A percentile compares a stretch with the other conserved stretches of the same genome.
Evolutionary conservation across 176 grass and related monocot species (phyloP).

Genomic region (Ampelocalamus luodianensis): DNA sequence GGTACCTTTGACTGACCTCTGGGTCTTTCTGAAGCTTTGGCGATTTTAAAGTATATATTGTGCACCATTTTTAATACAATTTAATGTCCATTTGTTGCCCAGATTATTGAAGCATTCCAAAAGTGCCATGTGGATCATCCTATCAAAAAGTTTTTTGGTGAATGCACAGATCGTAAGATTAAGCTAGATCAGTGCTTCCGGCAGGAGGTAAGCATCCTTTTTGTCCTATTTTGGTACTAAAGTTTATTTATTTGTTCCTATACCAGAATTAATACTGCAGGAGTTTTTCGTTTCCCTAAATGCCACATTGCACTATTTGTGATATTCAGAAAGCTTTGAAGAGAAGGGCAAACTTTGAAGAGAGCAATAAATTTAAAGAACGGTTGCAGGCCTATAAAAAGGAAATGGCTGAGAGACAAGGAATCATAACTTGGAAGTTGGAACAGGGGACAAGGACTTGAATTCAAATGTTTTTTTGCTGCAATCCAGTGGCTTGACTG

Average conservation of each 20-base stretch:
- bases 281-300: slow-evolving; percentile 15
- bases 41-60: slow-evolving; percentile 9
- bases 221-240: background rate
- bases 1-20: slow-evolving; percentile 47
- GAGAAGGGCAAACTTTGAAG: slow-evolving; percentile 83
- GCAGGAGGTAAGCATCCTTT: slow-evolving; percentile 59
- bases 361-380: slow-evolving; percentile 91
- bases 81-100: background rate
- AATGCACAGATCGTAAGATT: slow-evolving; percentile 95
- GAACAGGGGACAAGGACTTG: background rate
- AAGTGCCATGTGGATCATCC: slow-evolving; percentile 89
- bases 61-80: background rate
- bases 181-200: slow-evolving; percentile 85
- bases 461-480: slow-evolving; percentile 25
- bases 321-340: slow-evolving; percentile 83
- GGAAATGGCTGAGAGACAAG: slow-evolving; percentile 62
- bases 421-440: slow-evolving; percentile 34
- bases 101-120: slow-evolving; percentile 91
- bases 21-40: slow-evolving; percentile 6
- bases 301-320: slow-evolving; percentile 19
- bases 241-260: background rate
- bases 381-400: slow-evolving; percentile 78
- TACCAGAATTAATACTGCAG: slow-evolving; percentile 17
- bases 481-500: background rate
- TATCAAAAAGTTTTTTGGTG: slow-evolving; percentile 78